Evolutionary conservation across 768 basidiomycete genomes (phyloP), one percentile per base, ranked within the genome.

Genomic region (Boletellus emodensis): DNA sequence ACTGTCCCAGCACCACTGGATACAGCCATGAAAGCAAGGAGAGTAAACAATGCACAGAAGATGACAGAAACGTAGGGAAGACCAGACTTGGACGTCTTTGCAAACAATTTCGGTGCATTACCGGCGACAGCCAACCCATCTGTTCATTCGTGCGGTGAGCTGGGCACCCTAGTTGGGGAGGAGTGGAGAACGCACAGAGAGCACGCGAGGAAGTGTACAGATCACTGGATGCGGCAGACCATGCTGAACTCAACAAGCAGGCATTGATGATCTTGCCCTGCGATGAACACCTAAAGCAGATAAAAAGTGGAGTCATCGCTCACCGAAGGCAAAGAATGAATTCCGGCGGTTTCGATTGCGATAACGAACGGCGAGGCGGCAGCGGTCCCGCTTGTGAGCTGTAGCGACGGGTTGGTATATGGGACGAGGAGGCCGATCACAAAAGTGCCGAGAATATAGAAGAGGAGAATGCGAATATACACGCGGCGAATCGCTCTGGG

Each of bases 221-320:
- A 64, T 95, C 92, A 65, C 86, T 88, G 20, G 85, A 85, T 6
- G 89, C 90, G 32, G 94, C 93, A 22, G 93, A 95, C 86, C 90
- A 94, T 6, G 94, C 93, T 3, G 92, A 90, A 35, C 87, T 90
- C 55, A 98, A 70, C 13, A 95, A 75, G 64, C 81, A 83, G 3
- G 86, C 88, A 61, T 90, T 92, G 64, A 91, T 90, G 35, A 90
- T 72, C 84, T 30, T 87, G 40, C 12, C 8, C 18, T 28, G 3
- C 17, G 24, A 40, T 42, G 13, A 58, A 48, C n/a, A 50, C 26
- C 2, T 13, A 33, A 17, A 20, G 34, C 4, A 44, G 18, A 18
- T 61, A 60, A 18, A 60, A 18, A 53, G 20, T 38, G 43, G 57
- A 60, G 63, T 61, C 2, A 24, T 15, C 18, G 33, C 65, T 68